phyloP scores from a whole-genome alignment of 2,329 filamentous ascomycete species.

The Exophiala sp. region DNA sequence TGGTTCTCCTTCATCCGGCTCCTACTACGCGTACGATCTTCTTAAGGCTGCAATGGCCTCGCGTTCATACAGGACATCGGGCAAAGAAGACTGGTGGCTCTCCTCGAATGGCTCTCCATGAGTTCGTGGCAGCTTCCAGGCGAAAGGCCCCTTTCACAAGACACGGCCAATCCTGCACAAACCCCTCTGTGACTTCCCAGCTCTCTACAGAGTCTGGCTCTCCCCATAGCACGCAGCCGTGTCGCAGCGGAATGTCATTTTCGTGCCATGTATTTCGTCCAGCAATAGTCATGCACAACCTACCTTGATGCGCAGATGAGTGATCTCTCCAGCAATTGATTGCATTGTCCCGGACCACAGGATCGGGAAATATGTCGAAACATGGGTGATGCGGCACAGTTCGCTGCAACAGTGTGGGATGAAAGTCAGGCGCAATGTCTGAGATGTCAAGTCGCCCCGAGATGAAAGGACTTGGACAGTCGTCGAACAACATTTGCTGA shows the following conservation, averaged over 20 bases:
- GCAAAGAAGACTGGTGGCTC: constrained; percentile 29
- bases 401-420: constrained; percentile 40
- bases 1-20: too few species aligned
- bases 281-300: constrained; percentile 13
- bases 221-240: constrained; percentile 37
- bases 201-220: constrained; percentile 33
- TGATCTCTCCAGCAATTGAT: constrained; percentile 9
- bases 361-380: constrained; percentile 37
- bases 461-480: constrained; percentile 14
- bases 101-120: constrained; percentile 35
- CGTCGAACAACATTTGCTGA: constrained; percentile 2
- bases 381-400: constrained; percentile 41
- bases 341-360: constrained; percentile 39
- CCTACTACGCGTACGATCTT: too few species aligned
- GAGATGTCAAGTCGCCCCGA: constrained; percentile 5
- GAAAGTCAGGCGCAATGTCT: constrained; percentile 31
- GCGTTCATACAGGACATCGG: neutral
- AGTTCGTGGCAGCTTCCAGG: constrained; percentile 36
- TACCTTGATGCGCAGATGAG: constrained; percentile 1
- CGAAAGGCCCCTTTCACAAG: constrained; percentile 35
- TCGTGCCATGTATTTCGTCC: constrained; percentile 18
- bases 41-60: too few species aligned
- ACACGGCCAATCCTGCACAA: constrained; percentile 37
- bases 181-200: constrained; percentile 40
- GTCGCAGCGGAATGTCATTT: constrained; percentile 10